Evolutionary conservation across 2,329 filamentous ascomycete species (phyloP).

Genomic region (Ilyonectria robusta): DNA sequence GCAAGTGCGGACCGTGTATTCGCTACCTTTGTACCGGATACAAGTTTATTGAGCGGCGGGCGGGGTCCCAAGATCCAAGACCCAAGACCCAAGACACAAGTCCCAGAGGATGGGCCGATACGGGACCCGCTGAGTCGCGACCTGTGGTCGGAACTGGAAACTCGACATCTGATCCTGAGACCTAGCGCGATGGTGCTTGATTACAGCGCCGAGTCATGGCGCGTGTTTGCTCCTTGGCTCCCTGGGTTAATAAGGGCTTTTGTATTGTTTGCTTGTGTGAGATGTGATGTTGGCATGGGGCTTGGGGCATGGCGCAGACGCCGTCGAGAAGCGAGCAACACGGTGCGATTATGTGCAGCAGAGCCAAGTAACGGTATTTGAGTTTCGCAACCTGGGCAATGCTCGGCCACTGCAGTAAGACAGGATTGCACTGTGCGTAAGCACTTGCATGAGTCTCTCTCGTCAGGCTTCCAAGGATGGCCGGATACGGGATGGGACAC

Average conservation of each 20-base stretch:
- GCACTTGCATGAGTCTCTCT: constrained; percentile 28
- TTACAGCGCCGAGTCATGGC: constrained; percentile 37
- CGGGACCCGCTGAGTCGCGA: constrained; percentile 34
- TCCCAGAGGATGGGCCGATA: constrained; percentile 40
- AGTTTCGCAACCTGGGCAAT: constrained; percentile 20
- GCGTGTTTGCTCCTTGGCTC: constrained; percentile 16
- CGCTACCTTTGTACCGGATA: constrained; percentile 11
- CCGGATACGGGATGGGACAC: constrained; percentile 27
- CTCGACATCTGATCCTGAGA: constrained; percentile 37
- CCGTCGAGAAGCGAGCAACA: constrained; percentile 11
- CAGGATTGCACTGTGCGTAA: constrained; percentile 32
- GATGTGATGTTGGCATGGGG: constrained; percentile 14
- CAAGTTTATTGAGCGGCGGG: constrained; percentile 14
- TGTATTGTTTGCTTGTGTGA: constrained; percentile 17
- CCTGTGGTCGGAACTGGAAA: constrained; percentile 32
- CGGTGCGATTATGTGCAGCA: constrained; percentile 14
- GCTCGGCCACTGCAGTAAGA: constrained; percentile 11
- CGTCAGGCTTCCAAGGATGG: constrained; percentile 26
- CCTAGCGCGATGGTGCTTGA: constrained; percentile 25
- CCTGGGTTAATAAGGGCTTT: constrained; percentile 13
- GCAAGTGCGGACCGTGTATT: not conserved
- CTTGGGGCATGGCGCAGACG: constrained; percentile 1
- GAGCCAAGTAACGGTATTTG: constrained; percentile 7
- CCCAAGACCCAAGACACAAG: not conserved
- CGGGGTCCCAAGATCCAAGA: constrained; percentile 6